phyloP scores from a whole-genome alignment of 2,329 filamentous ascomycete species.

The Botrytis fabae region DNA sequence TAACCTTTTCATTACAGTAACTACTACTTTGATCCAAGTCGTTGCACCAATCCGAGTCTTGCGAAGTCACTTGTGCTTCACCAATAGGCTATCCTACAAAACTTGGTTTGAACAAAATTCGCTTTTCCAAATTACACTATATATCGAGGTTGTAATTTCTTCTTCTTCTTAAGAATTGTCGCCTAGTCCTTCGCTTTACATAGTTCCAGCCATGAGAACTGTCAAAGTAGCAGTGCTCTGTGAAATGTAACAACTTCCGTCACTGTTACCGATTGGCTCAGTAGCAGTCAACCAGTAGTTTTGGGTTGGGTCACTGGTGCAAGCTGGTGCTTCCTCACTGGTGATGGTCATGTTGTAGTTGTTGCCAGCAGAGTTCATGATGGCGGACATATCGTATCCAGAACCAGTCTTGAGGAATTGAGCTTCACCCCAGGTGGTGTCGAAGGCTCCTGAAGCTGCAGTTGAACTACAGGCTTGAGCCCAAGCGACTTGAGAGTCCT shows the following conservation, averaged over 20 bases:
- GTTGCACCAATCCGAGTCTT: background rate
- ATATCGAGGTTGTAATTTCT: conserved; percentile 28
- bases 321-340: conserved; percentile 31
- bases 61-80: conserved; percentile 19
- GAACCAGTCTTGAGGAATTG: conserved; percentile 34
- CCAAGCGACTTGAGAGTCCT: conserved; percentile 36
- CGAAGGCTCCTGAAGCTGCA: conserved; percentile 32
- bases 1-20: conserved; percentile 8
- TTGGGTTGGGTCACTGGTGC: conserved; percentile 34
- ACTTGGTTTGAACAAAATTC: background rate
- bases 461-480: conserved; percentile 27
- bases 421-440: conserved; percentile 36
- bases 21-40: background rate
- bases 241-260: conserved; percentile 38
- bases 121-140: conserved; percentile 32
- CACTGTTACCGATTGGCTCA: conserved; percentile 34
- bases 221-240: conserved; percentile 32
- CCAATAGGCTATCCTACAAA: background rate
- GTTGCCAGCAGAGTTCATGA: conserved; percentile 37
- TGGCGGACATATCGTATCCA: conserved; percentile 40
- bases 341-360: conserved; percentile 40
- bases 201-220: conserved; percentile 36
- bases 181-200: conserved; percentile 7
- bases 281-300: conserved; percentile 38
- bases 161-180: conserved; percentile 12